phyloP scores from a whole-genome alignment of 345 rosid species.

The Brassica carinata region DNA sequence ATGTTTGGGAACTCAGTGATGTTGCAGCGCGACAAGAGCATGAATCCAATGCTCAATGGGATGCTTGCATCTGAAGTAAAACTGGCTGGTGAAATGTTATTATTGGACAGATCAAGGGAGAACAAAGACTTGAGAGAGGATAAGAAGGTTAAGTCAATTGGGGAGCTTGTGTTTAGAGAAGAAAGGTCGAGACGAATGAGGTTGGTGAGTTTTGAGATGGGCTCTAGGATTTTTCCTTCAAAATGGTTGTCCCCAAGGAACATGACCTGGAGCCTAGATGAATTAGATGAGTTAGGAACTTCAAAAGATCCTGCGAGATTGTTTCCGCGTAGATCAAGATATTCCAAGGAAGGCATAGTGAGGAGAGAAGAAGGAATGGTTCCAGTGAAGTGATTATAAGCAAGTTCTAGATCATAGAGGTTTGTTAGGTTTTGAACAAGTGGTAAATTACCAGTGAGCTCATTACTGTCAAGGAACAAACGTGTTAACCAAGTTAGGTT shows the following conservation, averaged over 20 bases:
- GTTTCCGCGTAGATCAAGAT: neutral
- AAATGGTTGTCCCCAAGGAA: neutral
- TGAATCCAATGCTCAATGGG: neutral
- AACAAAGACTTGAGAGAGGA: neutral
- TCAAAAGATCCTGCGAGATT: neutral
- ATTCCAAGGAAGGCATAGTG: constrained; percentile 7
- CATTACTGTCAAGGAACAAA: neutral
- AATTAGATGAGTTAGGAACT: neutral
- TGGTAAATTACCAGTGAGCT: constrained; percentile 23
- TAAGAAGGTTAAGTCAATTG: neutral
- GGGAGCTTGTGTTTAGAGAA: neutral
- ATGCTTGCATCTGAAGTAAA: neutral
- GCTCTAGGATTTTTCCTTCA: neutral
- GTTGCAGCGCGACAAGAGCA: neutral
- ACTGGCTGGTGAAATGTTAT: neutral
- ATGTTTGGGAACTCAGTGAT: constrained; percentile 2
- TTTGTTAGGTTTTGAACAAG: constrained; percentile 20
- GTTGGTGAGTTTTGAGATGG: constrained; percentile 25
- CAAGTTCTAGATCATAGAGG: rapidly evolving
- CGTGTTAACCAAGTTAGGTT: neutral
- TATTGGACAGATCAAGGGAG: neutral
- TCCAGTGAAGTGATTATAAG: neutral
- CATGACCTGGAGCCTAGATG: neutral
- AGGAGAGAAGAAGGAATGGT: constrained; percentile 12
- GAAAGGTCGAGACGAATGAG: neutral